Evolutionary conservation across 176 grass and related monocot genomes (phyloP).

Genomic region (Bromus sterilis): DNA sequence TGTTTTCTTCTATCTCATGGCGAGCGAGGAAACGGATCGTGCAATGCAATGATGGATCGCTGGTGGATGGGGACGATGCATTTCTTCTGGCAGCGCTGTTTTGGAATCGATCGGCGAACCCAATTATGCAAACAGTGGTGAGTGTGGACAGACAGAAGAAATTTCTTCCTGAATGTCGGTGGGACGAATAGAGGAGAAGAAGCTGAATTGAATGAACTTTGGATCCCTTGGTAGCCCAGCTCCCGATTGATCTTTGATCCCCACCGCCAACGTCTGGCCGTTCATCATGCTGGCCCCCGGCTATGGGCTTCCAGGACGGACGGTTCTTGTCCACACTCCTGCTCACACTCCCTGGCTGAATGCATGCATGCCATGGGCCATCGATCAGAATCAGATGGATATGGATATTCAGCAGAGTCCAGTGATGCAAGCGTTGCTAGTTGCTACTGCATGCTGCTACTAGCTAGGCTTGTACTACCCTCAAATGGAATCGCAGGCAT

Average conservation of each 20-base stretch:
- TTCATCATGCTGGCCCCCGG: slow-evolving; percentile 8
- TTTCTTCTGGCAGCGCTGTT: background rate
- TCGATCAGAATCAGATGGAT: too few relatives aligned
- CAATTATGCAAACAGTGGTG: background rate
- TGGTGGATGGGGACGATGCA: slow-evolving; percentile 9
- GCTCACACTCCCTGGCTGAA: background rate
- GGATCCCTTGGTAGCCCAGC: slow-evolving; percentile 10
- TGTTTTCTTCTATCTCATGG: background rate
- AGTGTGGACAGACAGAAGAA: background rate
- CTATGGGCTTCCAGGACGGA: slow-evolving; percentile 12
- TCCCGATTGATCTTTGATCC: slow-evolving; percentile 1
- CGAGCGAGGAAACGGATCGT: background rate
- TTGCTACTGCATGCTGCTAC: too few relatives aligned
- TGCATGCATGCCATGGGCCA: background rate
- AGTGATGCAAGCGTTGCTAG: background rate
- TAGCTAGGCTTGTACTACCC: background rate
- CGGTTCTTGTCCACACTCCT: slow-evolving; percentile 29
- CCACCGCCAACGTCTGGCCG: background rate
- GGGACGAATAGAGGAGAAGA: background rate
- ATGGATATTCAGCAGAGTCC: slow-evolving; percentile 6
- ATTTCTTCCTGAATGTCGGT: background rate
- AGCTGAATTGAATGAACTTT: background rate
- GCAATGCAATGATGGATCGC: too few relatives aligned
- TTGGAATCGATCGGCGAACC: background rate
- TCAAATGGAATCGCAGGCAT: background rate